Evolutionary conservation across 495 filamentous ascomycete species (phyloP).

Genomic region (Neurospora sp.): DNA sequence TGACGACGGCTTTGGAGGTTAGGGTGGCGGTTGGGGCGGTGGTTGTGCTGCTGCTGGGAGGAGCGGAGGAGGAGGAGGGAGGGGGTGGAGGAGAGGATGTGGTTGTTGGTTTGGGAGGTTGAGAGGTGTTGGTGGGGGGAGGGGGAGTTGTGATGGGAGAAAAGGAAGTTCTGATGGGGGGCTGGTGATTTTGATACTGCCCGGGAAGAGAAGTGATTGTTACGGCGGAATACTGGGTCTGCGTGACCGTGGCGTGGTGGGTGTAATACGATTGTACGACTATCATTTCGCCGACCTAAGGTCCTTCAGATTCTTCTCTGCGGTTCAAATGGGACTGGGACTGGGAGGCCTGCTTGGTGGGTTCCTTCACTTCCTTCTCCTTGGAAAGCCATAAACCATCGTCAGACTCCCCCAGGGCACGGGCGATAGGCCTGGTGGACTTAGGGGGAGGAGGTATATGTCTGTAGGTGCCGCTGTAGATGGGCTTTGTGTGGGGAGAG

Average conservation of each 20-base stretch:
- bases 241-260: background rate
- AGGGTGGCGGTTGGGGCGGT: background rate
- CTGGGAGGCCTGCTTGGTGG: background rate
- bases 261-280: background rate
- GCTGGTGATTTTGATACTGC: background rate
- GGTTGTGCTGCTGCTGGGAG: background rate
- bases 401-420: background rate
- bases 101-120: background rate
- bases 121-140: background rate
- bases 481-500: background rate
- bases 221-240: background rate
- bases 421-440: background rate
- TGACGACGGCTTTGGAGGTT: background rate
- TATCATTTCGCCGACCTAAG: background rate
- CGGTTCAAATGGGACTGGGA: background rate
- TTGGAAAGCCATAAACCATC: background rate
- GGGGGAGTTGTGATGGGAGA: too few species aligned
- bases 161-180: background rate
- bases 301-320: background rate
- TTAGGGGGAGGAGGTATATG: background rate
- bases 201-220: background rate
- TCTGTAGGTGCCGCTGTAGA: background rate
- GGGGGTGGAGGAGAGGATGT: background rate
- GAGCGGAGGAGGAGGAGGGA: background rate
- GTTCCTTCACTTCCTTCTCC: fast-evolving